These are phyloP conservation scores for Chaetomium cochliodes DNA, from an alignment of 495 filamentous ascomycete genomes.

Conservation along the genomic window DNA sequence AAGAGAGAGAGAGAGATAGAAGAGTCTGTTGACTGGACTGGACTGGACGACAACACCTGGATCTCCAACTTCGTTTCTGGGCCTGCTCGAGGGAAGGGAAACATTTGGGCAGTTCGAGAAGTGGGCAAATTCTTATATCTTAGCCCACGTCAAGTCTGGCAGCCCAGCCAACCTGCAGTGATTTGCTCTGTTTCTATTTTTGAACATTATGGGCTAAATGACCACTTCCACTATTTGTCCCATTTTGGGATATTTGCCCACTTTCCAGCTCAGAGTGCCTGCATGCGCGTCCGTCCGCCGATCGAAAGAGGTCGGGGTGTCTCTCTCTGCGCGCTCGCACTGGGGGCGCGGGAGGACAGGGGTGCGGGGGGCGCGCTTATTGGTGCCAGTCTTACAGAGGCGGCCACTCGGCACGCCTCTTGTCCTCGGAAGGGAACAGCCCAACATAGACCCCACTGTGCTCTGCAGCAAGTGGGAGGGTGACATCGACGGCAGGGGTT, in stretches of 20 bases:
- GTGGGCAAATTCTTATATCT: slow-evolving; percentile 54
- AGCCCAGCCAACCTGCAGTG: slow-evolving; percentile 16
- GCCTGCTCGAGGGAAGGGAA: slow-evolving; percentile 38
- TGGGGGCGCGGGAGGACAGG: slow-evolving; percentile 22
- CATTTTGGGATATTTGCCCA: slow-evolving; percentile 30
- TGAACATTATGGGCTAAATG: slow-evolving; percentile 41
- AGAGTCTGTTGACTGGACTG: slow-evolving; percentile 34
- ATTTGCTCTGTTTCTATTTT: slow-evolving; percentile 42
- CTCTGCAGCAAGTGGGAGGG: slow-evolving; percentile 23
- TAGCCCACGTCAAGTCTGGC: slow-evolving; percentile 28
- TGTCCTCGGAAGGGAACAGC: slow-evolving; percentile 32
- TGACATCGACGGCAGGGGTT: slow-evolving; percentile 32
- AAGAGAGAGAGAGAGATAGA: slow-evolving; percentile 32
- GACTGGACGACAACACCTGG: slow-evolving; percentile 50
- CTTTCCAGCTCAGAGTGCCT: slow-evolving; percentile 18
- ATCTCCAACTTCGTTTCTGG: slow-evolving; percentile 40
- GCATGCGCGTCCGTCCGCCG: slow-evolving; percentile 22
- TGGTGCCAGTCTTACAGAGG: slow-evolving; percentile 40
- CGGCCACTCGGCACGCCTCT: slow-evolving; percentile 44
- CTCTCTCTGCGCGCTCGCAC: slow-evolving; percentile 29
- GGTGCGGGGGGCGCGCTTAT: slow-evolving; percentile 39
- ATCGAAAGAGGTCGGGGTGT: slow-evolving; percentile 24
- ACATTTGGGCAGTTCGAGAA: slow-evolving; percentile 30
- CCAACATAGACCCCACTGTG: slow-evolving; percentile 37
- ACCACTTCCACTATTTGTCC: slow-evolving; percentile 37